Conservation (phyloP, 2,329 filamentous ascomycete genomes). For the Neonectria magnoliae region DNA sequence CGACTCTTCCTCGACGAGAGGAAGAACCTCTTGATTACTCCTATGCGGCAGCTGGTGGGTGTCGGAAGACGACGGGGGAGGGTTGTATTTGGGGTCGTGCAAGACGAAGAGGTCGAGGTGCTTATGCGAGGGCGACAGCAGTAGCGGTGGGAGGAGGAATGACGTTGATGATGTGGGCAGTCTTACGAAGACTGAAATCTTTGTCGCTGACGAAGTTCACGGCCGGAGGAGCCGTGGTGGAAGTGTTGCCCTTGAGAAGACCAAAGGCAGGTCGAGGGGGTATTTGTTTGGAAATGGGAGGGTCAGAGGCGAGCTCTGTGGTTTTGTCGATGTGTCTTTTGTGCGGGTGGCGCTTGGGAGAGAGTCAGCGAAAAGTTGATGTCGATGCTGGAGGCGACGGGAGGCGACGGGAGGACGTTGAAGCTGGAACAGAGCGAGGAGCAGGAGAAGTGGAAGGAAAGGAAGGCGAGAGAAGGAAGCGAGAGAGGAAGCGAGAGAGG, state of each 20-base stretch:
- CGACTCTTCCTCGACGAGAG: conserved; percentile 99
- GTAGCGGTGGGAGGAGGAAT: conserved; percentile 66
- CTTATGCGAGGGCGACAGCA: conserved; percentile 57
- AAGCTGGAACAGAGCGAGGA: neutral
- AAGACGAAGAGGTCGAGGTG: conserved; percentile 61
- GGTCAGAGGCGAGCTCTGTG: conserved; percentile 8
- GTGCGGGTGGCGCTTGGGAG: conserved; percentile 3
- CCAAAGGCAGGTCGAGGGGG: conserved; percentile 65
- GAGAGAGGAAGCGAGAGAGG: neutral
- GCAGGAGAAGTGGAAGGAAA: neutral
- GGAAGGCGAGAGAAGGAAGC: neutral
- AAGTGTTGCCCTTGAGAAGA: conserved; percentile 70
- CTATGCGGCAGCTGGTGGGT: conserved; percentile 99
- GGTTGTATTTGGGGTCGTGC: conserved; percentile 59
- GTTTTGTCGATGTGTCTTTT: neutral
- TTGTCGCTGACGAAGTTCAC: conserved; percentile 71
- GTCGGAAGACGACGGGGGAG: conserved; percentile 66
- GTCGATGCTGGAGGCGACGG: neutral
- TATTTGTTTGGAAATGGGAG: conserved; percentile 10
- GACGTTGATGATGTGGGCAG: conserved; percentile 73
- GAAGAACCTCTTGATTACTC: conserved; percentile 98
- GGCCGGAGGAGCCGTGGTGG: conserved; percentile 72
- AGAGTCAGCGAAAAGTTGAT: conserved; percentile 9
- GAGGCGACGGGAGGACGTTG: neutral
- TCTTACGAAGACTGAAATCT: conserved; percentile 74